Percentiles rank a stretch among this genome's conserved stretches.
These are phyloP conservation scores for Chlamydomonas applanata DNA, from an alignment of 139 green algal genomes.

Conservation along the genomic window DNA sequence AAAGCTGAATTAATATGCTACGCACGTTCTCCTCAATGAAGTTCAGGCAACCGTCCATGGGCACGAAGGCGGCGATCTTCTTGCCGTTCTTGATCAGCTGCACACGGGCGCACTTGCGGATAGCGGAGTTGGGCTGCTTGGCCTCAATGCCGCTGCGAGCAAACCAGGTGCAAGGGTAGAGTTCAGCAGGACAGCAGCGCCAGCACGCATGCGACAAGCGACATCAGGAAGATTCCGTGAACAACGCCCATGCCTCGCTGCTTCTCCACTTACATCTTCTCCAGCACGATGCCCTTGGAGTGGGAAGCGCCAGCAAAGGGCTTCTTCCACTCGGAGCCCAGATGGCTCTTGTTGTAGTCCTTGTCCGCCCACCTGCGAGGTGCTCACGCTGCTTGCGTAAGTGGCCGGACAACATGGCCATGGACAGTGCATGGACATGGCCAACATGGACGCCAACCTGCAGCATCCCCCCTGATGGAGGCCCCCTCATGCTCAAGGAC, in stretches of 20 bases:
- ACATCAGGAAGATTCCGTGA: background rate
- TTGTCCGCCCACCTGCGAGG: conserved; percentile 80
- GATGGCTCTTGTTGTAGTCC: conserved; percentile 98
- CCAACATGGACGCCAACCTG: too few relatives aligned
- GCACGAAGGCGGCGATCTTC: conserved; percentile 99
- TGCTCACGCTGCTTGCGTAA: too few relatives aligned
- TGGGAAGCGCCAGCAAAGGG: conserved; percentile 98
- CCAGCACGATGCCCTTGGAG: conserved; percentile 99
- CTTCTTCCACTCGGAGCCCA: conserved; percentile 99
- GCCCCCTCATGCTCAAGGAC: too few relatives aligned
- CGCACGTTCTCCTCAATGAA: conserved; percentile 99
- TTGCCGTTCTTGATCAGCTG: conserved; percentile 99
- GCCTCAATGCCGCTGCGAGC: conserved; percentile 95
- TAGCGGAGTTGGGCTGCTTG: conserved; percentile 99
- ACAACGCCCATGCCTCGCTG: background rate
- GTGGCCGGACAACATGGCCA: too few relatives aligned
- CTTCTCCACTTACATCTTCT: conserved; percentile 91
- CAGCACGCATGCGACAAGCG: background rate
- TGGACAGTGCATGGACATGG: too few relatives aligned
- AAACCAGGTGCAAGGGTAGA: background rate
- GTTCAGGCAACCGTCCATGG: conserved; percentile 99
- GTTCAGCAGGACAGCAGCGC: background rate
- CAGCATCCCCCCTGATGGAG: too few relatives aligned
- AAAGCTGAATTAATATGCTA: background rate
- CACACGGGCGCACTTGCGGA: conserved; percentile 98